Percentiles rank a stretch among this genome's conserved stretches.
Conservation (phyloP, 2,329 filamentous ascomycete species). For the Chaetomium sp. region DNA sequence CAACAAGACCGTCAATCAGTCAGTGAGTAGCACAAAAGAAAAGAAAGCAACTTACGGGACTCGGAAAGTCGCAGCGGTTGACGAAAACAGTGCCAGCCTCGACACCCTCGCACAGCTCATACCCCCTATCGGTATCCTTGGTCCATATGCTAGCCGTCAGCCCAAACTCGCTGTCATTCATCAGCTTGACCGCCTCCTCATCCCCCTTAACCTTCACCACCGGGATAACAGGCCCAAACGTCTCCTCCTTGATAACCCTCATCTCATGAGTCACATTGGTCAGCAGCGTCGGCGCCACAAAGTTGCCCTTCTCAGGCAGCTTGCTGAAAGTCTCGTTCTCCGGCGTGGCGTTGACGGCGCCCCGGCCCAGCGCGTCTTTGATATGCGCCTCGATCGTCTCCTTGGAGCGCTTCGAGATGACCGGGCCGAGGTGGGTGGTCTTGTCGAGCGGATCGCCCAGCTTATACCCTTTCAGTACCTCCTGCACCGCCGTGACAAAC, state of each 20-base stretch:
- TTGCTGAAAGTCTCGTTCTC: constrained; percentile 69
- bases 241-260: constrained; percentile 88
- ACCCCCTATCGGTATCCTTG: constrained; percentile 70
- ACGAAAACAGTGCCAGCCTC: constrained; percentile 96
- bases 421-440: constrained; percentile 77
- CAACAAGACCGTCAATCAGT: constrained; percentile 14
- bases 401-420: constrained; percentile 74
- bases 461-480: constrained; percentile 73
- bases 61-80: constrained; percentile 88
- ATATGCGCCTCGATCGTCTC: constrained; percentile 72
- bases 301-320: constrained; percentile 75
- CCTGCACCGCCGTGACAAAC: constrained; percentile 73
- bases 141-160: constrained; percentile 98
- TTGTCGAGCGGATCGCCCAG: constrained; percentile 82
- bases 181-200: constrained; percentile 71
- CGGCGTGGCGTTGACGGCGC: constrained; percentile 78
- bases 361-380: constrained; percentile 73
- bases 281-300: constrained; percentile 77
- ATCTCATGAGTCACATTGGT: constrained; percentile 74
- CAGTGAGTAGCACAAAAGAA: not conserved
- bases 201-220: constrained; percentile 81
- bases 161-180: constrained; percentile 94
- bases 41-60: constrained; percentile 59
- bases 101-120: constrained; percentile 70
- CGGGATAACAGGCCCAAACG: constrained; percentile 87